Base-by-base conservation (phyloP, 345 rosid genomes). In the Hibiscus syriacus region DNA sequence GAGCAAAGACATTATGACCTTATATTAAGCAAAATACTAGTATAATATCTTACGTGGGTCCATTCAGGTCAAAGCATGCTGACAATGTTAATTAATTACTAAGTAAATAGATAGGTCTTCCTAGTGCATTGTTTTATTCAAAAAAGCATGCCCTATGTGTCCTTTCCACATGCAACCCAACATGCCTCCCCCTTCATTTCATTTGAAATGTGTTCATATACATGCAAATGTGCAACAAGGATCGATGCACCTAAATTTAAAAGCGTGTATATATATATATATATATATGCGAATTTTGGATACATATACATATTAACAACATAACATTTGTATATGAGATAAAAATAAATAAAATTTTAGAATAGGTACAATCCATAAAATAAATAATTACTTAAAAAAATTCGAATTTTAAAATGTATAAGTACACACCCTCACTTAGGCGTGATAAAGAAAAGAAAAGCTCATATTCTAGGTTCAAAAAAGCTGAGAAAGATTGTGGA, bases 61-160 rank as follows among this genome's bases (percentile, higher is more conserved):
- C 74, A 67, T 66, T 69, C 48, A 43, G 60, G 67, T 65, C 67
- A 27, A 69, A 61, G 69, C 60, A 55, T 38, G 64, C 63, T 70
- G 55, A 63, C 34, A 41, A 17, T 63, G 29, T 61, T 61, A 61
- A 59, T 17, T 36, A 36, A 38, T 26, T 49, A 16, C 13, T 50
- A n/a, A 48, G 34, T 29, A 55, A 67, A 67, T 75, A 73, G 80
- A 67, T 75, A 73, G 80, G 78, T 76, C 70, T 67, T 78, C 60
- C 43, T 74, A 71, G 78, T 59, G 23, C 64, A 48, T 79, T 77
- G n/a, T n/a, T 76, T 72, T 46, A 50, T 69, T 77, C 80, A 75
- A 79, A 76, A 22, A 76, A 77, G 73, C 64, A 66, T 64, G 78
- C 75, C n/a, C n/a, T n/a, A n/a, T n/a, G n/a, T n/a, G n/a, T n/a